Evolutionary conservation across 1,284 basidiomycete species (phyloP).

Genomic region (Cryptococcus hybrid): DNA sequence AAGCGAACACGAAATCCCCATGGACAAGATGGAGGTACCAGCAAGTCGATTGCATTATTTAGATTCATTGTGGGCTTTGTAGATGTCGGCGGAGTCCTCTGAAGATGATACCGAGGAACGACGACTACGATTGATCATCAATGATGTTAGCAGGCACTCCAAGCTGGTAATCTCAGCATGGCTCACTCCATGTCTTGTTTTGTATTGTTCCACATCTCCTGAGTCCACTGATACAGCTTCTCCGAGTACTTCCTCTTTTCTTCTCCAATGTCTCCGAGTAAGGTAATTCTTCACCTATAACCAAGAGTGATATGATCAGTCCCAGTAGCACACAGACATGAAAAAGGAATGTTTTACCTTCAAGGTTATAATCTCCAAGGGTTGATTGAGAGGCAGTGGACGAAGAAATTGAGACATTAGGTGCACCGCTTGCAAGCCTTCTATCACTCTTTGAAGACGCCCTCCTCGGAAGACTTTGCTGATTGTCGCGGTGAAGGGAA

Average conservation of each 20-base stretch:
- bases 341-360: no score
- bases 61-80: not conserved
- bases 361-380: no score
- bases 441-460: no score
- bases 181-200: conserved; percentile 17
- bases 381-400: no score
- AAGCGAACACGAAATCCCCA: not conserved
- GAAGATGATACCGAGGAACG: conserved; percentile 10
- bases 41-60: not conserved
- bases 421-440: no score
- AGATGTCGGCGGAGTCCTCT: not conserved
- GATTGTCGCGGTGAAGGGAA: no score
- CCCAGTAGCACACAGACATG: no score
- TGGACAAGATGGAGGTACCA: not conserved
- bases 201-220: conserved; percentile 13
- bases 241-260: conserved; percentile 13
- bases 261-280: conserved; percentile 9
- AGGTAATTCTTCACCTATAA: not conserved
- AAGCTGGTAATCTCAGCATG: not conserved
- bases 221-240: conserved; percentile 15
- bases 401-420: no score
- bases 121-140: conserved; percentile 3
- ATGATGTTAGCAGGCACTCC: not conserved
- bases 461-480: no score
- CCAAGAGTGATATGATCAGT: not conserved